Evolutionary conservation across 805 yeast species (phyloP).

Genomic region (Candida sanyiensis): DNA sequence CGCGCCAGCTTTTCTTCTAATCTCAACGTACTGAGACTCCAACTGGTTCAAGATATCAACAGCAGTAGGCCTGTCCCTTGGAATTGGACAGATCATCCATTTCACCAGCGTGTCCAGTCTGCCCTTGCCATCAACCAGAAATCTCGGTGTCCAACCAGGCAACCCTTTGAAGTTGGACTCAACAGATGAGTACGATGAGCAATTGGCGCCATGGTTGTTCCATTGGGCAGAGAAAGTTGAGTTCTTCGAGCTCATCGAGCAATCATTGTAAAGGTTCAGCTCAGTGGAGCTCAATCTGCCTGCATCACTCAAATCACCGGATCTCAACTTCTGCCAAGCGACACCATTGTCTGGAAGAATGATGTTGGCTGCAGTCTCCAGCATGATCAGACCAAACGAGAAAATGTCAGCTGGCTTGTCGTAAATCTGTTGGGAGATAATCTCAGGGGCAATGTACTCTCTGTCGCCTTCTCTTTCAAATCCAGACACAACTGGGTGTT

Average conservation of each 20-base stretch:
- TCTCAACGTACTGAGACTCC: conserved; percentile 75
- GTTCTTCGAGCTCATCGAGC: conserved; percentile 19
- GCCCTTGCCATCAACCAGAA: conserved; percentile 65
- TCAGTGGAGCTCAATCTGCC: conserved; percentile 78
- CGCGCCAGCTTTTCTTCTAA: conserved; percentile 84
- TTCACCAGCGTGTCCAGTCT: conserved; percentile 74
- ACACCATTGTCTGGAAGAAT: conserved; percentile 92
- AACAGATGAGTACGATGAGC: conserved; percentile 26
- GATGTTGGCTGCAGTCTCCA: conserved; percentile 94
- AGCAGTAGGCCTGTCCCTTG: conserved; percentile 76
- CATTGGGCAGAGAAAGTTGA: conserved; percentile 23
- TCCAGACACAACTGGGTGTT: conserved; percentile 56
- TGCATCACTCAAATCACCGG: conserved; percentile 94
- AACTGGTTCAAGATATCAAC: conserved; percentile 57
- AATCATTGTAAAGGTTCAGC: conserved; percentile 30
- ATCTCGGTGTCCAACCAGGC: conserved; percentile 87
- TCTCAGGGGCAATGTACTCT: conserved; percentile 96
- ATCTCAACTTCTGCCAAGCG: conserved; percentile 92
- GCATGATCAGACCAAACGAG: conserved; percentile 87
- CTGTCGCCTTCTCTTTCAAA: conserved; percentile 96
- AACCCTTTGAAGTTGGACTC: conserved; percentile 28
- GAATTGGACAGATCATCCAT: conserved; percentile 87
- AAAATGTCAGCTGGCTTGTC: conserved; percentile 92
- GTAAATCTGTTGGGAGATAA: conserved; percentile 73
- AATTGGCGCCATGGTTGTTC: conserved; percentile 22